These are phyloP conservation scores for Leccinum incarnatum DNA, from an alignment of 768 basidiomycete species.

Conservation along the genomic window DNA sequence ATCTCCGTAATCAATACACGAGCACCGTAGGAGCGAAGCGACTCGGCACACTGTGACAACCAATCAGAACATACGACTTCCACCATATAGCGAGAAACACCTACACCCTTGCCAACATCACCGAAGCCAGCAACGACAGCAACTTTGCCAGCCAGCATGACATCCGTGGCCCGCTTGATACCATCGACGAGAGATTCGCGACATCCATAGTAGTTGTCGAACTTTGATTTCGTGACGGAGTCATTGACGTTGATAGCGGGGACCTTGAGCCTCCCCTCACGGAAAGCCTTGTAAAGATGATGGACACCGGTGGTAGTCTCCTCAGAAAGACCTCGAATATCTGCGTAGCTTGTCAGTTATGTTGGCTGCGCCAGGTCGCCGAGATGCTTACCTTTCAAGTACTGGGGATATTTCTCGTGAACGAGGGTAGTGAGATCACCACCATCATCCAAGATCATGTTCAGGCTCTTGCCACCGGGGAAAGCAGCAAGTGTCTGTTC, in stretches of 20 bases:
- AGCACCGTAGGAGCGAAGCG: slow-evolving; percentile 94
- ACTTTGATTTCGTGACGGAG: slow-evolving; percentile 99
- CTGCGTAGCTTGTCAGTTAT: slow-evolving; percentile 36
- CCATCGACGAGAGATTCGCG: slow-evolving; percentile 99
- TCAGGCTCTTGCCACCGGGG: slow-evolving; percentile 75
- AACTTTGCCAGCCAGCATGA: slow-evolving; percentile 99
- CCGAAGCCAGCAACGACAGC: slow-evolving; percentile 98
- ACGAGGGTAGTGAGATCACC: slow-evolving; percentile 94
- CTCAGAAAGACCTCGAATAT: slow-evolving; percentile 92
- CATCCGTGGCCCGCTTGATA: slow-evolving; percentile 99
- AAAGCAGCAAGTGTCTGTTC: slow-evolving; percentile 94
- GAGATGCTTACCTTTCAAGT: slow-evolving; percentile 56
- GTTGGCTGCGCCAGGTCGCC: neutral
- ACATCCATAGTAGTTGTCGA: slow-evolving; percentile 98
- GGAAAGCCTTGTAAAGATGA: slow-evolving; percentile 97
- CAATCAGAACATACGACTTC: slow-evolving; percentile 1
- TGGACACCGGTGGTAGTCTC: slow-evolving; percentile 99
- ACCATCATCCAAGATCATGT: slow-evolving; percentile 99
- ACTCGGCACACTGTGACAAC: slow-evolving; percentile 83
- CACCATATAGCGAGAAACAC: slow-evolving; percentile 32
- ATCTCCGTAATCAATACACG: slow-evolving; percentile 97
- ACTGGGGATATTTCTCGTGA: slow-evolving; percentile 95
- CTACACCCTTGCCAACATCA: slow-evolving; percentile 98
- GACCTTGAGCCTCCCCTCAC: slow-evolving; percentile 92
- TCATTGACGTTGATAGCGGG: slow-evolving; percentile 99